phyloP scores from a whole-genome alignment of 495 filamentous ascomycete genomes.

The Aspergillus coremiiformis region DNA sequence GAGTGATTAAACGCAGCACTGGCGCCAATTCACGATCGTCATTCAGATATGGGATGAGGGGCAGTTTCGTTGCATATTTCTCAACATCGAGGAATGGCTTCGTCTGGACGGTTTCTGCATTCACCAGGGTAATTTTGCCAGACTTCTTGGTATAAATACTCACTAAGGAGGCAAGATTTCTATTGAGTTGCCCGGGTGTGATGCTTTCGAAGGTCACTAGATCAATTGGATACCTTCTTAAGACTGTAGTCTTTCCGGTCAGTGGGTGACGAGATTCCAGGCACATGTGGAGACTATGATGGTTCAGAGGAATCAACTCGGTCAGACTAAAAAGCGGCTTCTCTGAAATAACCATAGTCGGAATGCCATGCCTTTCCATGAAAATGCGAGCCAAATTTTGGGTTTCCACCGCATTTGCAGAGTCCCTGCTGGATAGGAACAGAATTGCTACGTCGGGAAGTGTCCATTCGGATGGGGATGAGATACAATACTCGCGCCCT shows the following conservation, averaged over 20 bases:
- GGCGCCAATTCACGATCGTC: slow-evolving; percentile 32
- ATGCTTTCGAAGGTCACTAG: slow-evolving; percentile 65
- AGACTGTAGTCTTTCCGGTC: slow-evolving; percentile 41
- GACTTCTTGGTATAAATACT: slow-evolving; percentile 35
- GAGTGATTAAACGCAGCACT: slow-evolving; percentile 32
- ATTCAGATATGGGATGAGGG: slow-evolving; percentile 22
- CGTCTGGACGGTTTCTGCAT: slow-evolving; percentile 2
- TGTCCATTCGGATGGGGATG: slow-evolving; percentile 48
- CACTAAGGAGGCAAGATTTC: slow-evolving; percentile 63
- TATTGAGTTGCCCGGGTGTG: slow-evolving; percentile 64
- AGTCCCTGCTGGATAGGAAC: slow-evolving; percentile 54
- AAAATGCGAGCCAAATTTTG: slow-evolving; percentile 51
- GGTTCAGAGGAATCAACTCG: slow-evolving; percentile 43
- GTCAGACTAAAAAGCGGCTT: slow-evolving; percentile 44
- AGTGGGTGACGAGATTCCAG: slow-evolving; percentile 53
- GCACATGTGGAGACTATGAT: slow-evolving; percentile 57
- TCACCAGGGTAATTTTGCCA: slow-evolving; percentile 19
- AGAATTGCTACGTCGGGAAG: slow-evolving; percentile 66
- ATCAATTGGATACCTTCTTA: slow-evolving; percentile 62
- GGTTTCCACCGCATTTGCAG: slow-evolving; percentile 38
- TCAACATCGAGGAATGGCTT: slow-evolving; percentile 18
- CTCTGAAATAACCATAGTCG: slow-evolving; percentile 61
- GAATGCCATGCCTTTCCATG: slow-evolving; percentile 57
- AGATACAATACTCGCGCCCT: slow-evolving; percentile 40
- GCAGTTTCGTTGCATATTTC: slow-evolving; percentile 25